A percentile compares a stretch with the other conserved stretches of the same genome.
Conservation (phyloP, 768 basidiomycete genomes). For the Dioszegia hungarica region DNA sequence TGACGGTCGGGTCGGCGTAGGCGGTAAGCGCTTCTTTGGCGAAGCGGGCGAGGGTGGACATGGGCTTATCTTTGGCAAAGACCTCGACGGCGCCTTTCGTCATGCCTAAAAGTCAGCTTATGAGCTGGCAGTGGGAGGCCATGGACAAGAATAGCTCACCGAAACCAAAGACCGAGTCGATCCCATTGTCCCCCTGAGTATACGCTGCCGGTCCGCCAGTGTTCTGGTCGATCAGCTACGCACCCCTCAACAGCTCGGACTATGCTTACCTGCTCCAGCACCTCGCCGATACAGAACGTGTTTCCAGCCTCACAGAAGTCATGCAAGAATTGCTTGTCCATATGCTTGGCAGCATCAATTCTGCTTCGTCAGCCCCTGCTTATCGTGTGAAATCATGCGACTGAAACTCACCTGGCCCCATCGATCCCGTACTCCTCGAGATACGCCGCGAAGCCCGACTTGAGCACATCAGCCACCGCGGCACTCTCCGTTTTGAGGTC, state of each 20-base stretch:
- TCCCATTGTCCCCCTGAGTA: conserved; percentile 16
- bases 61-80: conserved; percentile 2
- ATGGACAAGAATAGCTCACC: conserved; percentile 11
- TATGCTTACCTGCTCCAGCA: conserved; percentile 15
- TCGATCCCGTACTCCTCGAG: conserved; percentile 34
- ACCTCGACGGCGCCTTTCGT: conserved; percentile 18
- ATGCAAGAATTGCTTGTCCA: conserved; percentile 25
- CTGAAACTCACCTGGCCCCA: conserved; percentile 10
- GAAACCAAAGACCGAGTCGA: conserved; percentile 36
- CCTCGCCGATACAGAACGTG: conserved; percentile 37
- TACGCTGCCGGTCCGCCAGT: conserved; percentile 15
- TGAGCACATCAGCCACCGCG: conserved; percentile 21
- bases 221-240: conserved; percentile 14
- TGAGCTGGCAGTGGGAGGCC: neutral
- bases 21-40: neutral
- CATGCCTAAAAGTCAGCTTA: conserved; percentile 10
- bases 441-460: conserved; percentile 20
- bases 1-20: conserved; percentile 18
- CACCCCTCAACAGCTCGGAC: too few relatives aligned
- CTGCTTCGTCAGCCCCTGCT: conserved; percentile 8
- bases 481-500: conserved; percentile 25
- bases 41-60: neutral
- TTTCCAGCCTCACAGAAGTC: conserved; percentile 25
- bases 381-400: neutral
- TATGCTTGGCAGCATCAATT: conserved; percentile 37